A percentile compares a stretch with the other conserved stretches of the same genome.
phyloP scores from a whole-genome alignment of 495 filamentous ascomycete species.

The Acidiella bohemica region DNA sequence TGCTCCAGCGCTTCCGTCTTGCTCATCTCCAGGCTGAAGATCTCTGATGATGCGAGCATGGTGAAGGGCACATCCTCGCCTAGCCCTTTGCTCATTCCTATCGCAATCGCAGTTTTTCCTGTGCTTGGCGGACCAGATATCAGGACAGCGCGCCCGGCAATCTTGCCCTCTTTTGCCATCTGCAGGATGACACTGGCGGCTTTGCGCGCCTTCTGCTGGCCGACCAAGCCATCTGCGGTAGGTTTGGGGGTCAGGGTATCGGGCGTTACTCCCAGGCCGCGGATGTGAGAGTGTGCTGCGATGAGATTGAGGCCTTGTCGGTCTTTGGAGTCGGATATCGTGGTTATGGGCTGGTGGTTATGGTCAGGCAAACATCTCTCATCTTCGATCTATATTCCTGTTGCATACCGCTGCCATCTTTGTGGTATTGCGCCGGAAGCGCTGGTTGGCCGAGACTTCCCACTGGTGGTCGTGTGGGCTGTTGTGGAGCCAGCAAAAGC shows the following conservation, averaged over 20 bases:
- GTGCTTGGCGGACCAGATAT: slow-evolving; percentile 96
- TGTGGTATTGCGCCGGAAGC: neutral
- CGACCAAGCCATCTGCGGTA: slow-evolving; percentile 90
- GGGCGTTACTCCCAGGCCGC: slow-evolving; percentile 82
- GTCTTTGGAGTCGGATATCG: slow-evolving; percentile 86
- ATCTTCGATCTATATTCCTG: neutral
- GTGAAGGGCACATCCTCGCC: slow-evolving; percentile 93
- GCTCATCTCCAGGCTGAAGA: slow-evolving; percentile 97
- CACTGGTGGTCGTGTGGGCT: too few species aligned
- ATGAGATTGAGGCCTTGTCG: slow-evolving; percentile 90
- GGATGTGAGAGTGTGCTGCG: slow-evolving; percentile 95
- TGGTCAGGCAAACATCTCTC: neutral
- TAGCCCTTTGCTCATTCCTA: slow-evolving; percentile 95
- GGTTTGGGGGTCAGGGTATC: slow-evolving; percentile 78
- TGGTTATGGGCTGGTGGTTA: slow-evolving; percentile 60
- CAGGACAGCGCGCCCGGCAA: slow-evolving; percentile 86
- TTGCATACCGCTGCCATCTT: neutral
- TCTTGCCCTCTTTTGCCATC: slow-evolving; percentile 98
- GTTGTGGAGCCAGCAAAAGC: too few species aligned
- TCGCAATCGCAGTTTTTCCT: slow-evolving; percentile 95
- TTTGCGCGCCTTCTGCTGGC: slow-evolving; percentile 90
- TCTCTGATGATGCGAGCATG: slow-evolving; percentile 85
- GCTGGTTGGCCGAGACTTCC: neutral
- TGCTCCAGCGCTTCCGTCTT: slow-evolving; percentile 97
- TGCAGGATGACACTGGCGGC: slow-evolving; percentile 89